phyloP scores from a whole-genome alignment of 78 protist genomes.

The Planoprotostelium fungivorum region DNA sequence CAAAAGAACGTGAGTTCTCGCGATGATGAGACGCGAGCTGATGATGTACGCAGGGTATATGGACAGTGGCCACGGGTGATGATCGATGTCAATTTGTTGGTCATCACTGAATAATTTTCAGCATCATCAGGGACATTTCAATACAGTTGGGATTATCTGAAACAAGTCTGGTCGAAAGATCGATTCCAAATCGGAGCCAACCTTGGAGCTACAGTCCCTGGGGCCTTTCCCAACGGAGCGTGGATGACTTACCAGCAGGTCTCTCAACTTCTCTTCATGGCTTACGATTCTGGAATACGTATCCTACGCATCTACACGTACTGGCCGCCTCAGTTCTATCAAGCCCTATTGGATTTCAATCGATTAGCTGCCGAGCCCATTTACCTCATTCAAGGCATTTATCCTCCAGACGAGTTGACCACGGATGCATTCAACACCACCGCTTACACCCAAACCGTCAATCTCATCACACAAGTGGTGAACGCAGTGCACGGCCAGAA shows the following conservation, averaged over 20 bases:
- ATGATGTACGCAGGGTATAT: background rate
- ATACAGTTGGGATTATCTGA: background rate
- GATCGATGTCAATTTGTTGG: background rate
- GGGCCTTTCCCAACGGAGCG: background rate
- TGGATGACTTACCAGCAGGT: background rate
- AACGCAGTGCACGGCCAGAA: too few relatives aligned
- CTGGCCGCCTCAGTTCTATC: background rate
- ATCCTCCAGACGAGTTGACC: too few relatives aligned
- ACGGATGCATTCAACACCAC: too few relatives aligned
- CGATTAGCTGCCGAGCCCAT: background rate
- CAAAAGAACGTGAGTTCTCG: background rate
- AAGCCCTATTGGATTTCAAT: background rate
- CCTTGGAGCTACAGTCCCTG: background rate
- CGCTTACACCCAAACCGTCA: too few relatives aligned
- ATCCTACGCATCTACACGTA: background rate
- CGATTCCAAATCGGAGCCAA: background rate
- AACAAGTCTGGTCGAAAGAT: background rate
- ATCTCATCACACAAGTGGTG: too few relatives aligned
- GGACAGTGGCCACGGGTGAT: background rate
- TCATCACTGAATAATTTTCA: background rate
- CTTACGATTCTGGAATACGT: background rate
- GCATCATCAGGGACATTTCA: background rate
- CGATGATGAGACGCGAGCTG: background rate
- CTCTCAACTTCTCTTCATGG: background rate
- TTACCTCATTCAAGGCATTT: background rate